These are phyloP conservation scores for Sugiyamaella pinicola DNA, from an alignment of 1,139 yeast species.

Conservation along the genomic window DNA sequence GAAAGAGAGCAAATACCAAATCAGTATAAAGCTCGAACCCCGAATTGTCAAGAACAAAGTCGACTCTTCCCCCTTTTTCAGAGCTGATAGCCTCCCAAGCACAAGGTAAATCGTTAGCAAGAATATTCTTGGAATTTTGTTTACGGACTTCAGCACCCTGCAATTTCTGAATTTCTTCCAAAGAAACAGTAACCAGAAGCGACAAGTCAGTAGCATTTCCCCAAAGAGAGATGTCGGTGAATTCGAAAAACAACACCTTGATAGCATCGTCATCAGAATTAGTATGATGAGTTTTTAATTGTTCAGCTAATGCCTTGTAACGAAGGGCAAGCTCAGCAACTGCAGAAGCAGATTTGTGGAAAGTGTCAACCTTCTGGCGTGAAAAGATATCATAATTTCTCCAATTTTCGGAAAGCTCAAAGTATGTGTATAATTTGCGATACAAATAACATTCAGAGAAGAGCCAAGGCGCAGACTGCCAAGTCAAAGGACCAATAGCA, in stretches of 20 bases:
- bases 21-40: conserved; percentile 96
- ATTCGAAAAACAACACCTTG: conserved; percentile 56
- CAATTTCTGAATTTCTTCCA: conserved; percentile 84
- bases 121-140: conserved; percentile 77
- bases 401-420: conserved; percentile 54
- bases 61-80: conserved; percentile 56
- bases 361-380: conserved; percentile 68
- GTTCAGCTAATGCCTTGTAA: conserved; percentile 53
- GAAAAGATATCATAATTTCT: conserved; percentile 69
- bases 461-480: conserved; percentile 94
- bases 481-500: conserved; percentile 50
- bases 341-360: conserved; percentile 72
- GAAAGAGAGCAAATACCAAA: conserved; percentile 68
- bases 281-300: conserved; percentile 36
- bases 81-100: conserved; percentile 58
- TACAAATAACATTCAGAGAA: conserved; percentile 83
- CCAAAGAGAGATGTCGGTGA: conserved; percentile 89
- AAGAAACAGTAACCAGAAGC: conserved; percentile 61
- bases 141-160: conserved; percentile 90
- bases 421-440: conserved; percentile 57
- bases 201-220: conserved; percentile 98
- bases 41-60: conserved; percentile 88
- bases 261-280: conserved; percentile 51
- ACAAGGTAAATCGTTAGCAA: conserved; percentile 69
- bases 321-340: conserved; percentile 80